Evolutionary conservation across 257 asterid genomes (phyloP).

Genomic region (Plantago ovata): DNA sequence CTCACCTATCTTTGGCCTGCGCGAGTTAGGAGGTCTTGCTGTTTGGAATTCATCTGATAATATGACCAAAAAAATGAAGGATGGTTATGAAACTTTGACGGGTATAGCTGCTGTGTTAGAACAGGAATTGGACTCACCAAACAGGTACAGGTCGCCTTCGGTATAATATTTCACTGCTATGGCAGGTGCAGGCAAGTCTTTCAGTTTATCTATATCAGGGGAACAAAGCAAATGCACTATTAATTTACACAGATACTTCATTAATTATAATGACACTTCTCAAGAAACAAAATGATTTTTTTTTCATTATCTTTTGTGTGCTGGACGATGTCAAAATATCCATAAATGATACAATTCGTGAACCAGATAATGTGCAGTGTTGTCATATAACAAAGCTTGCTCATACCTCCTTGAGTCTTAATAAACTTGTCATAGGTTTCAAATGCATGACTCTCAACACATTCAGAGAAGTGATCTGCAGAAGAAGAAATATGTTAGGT

Average conservation of each 20-base stretch:
- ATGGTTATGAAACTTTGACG: not conserved
- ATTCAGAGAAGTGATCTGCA: slow-evolving; percentile 96
- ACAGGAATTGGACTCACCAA: slow-evolving; percentile 53
- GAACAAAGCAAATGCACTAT: no score
- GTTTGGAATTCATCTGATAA: slow-evolving; percentile 92
- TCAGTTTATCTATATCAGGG: slow-evolving; percentile 51
- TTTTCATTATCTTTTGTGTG: not conserved
- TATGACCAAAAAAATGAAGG: slow-evolving; percentile 4
- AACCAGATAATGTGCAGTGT: no score
- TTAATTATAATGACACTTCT: no score
- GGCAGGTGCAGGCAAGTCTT: slow-evolving; percentile 61
- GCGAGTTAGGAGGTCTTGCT: slow-evolving; percentile 68
- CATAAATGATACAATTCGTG: no score
- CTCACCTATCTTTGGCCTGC: slow-evolving; percentile 88
- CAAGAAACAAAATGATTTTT: not conserved
- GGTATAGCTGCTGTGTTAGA: not conserved
- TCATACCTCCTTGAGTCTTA: slow-evolving; percentile 72
- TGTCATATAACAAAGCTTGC: not conserved
- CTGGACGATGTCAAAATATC: no score
- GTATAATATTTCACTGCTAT: slow-evolving; percentile 88
- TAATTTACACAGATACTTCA: no score
- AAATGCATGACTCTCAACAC: slow-evolving; percentile 90
- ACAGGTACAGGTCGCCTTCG: slow-evolving; percentile 82
- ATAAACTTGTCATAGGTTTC: slow-evolving; percentile 95
- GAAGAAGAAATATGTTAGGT: slow-evolving; percentile 3